Conservation (phyloP, 2,329 filamentous ascomycete genomes). For the Saccharata proteae region DNA sequence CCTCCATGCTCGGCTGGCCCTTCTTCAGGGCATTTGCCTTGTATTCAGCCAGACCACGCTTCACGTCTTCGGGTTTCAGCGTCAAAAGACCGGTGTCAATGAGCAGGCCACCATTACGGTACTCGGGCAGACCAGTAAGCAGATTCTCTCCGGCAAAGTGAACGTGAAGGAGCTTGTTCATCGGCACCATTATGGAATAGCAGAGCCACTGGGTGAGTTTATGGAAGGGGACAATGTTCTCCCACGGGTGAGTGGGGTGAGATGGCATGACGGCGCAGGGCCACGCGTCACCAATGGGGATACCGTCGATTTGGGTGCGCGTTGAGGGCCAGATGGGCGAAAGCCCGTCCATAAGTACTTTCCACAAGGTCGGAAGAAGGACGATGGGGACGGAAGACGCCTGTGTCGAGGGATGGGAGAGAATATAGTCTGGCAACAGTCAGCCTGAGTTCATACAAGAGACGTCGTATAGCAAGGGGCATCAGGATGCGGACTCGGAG, state of each 20-base stretch:
- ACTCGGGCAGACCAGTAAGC: slow-evolving; percentile 80
- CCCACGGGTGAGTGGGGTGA: slow-evolving; percentile 57
- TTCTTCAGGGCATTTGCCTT: slow-evolving; percentile 59
- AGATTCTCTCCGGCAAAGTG: slow-evolving; percentile 74
- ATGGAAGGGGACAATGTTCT: slow-evolving; percentile 81
- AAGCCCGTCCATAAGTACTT: slow-evolving; percentile 76
- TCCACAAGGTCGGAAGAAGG: slow-evolving; percentile 79
- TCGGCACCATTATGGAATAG: slow-evolving; percentile 86
- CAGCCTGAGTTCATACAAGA: slow-evolving; percentile 13
- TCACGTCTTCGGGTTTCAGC: slow-evolving; percentile 56
- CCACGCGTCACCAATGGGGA: slow-evolving; percentile 89
- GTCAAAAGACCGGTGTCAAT: slow-evolving; percentile 74
- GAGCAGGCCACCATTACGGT: slow-evolving; percentile 81
- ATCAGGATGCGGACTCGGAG: too few relatives aligned
- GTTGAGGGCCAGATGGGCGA: slow-evolving; percentile 79
- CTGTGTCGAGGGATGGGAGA: slow-evolving; percentile 80
- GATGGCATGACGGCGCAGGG: slow-evolving; percentile 75
- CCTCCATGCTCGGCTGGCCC: slow-evolving; percentile 59
- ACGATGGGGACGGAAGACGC: slow-evolving; percentile 82
- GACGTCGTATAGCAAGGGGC: not conserved
- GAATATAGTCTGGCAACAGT: slow-evolving; percentile 62
- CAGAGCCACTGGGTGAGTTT: slow-evolving; percentile 92
- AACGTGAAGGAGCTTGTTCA: slow-evolving; percentile 68
- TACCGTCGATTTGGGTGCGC: slow-evolving; percentile 74
- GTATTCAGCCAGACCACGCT: slow-evolving; percentile 60